Conservation (phyloP, 768 basidiomycete species). For the Lactarius hatsudake region DNA sequence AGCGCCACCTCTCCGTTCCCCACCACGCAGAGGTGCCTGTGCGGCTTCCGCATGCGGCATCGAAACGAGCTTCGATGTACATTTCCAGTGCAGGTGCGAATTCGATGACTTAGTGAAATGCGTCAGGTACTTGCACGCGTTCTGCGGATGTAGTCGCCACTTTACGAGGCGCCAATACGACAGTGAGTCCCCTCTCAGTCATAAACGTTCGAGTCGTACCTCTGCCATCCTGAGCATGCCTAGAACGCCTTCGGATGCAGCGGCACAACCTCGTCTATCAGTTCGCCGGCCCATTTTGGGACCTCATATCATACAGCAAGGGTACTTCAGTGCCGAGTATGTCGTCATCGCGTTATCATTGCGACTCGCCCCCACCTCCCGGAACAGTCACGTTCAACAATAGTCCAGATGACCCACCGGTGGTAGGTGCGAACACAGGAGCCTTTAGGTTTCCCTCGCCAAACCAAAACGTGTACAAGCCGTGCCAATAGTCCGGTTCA, state of each 20-base stretch:
- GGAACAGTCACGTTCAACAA: conserved; percentile 16
- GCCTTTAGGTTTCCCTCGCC: conserved; percentile 19
- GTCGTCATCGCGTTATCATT: neutral
- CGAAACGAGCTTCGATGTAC: neutral
- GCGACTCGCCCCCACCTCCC: neutral
- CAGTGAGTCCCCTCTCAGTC: neutral
- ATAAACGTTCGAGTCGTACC: neutral
- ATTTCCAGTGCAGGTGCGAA: conserved; percentile 1
- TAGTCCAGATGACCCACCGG: conserved; percentile 4
- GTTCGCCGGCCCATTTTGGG: neutral
- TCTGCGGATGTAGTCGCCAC: neutral
- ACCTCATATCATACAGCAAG: conserved; percentile 18
- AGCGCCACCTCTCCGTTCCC: conserved; percentile 11
- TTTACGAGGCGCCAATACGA: too few species aligned
- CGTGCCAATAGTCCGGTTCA: conserved; percentile 7
- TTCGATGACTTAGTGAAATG: conserved; percentile 2
- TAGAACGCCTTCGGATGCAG: conserved; percentile 12
- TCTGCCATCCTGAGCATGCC: conserved; percentile 2
- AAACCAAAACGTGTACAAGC: conserved; percentile 19
- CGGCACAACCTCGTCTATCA: conserved; percentile 12
- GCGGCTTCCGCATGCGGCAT: neutral
- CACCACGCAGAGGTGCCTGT: conserved; percentile 9
- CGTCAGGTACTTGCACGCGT: neutral
- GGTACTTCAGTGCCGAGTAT: conserved; percentile 8
- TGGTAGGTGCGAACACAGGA: conserved; percentile 5